Evolutionary conservation across 345 rosid genomes (phyloP).

Genomic region (Carallia brachiata): DNA sequence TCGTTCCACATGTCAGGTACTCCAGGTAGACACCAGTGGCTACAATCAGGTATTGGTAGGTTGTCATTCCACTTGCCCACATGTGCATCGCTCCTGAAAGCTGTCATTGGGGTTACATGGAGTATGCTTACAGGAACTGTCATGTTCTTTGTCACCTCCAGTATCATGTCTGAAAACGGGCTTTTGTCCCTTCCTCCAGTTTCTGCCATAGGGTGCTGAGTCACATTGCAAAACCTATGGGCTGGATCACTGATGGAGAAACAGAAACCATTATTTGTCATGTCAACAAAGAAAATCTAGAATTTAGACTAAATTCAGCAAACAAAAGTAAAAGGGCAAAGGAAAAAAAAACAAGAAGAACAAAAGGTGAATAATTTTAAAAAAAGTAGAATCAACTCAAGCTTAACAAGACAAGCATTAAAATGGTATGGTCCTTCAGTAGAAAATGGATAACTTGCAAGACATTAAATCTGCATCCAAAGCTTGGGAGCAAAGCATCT

Average conservation of each 20-base stretch:
- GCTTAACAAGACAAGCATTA: background rate
- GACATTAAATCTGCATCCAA: background rate
- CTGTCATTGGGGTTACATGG: conserved; percentile 74
- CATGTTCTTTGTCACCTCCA: conserved; percentile 55
- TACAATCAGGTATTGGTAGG: conserved; percentile 68
- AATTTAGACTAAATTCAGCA: background rate
- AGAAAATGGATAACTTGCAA: background rate
- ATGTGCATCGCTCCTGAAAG: conserved; percentile 77
- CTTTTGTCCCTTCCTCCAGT: conserved; percentile 52
- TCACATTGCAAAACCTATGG: conserved; percentile 64
- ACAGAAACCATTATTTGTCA: conserved; percentile 5
- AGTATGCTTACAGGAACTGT: conserved; percentile 58
- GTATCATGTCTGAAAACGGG: conserved; percentile 48
- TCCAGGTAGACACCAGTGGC: conserved; percentile 97
- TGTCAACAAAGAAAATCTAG: background rate
- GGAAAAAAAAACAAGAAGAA: too few species aligned
- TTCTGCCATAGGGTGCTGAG: conserved; percentile 51
- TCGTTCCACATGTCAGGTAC: conserved; percentile 91
- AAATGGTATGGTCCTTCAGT: background rate
- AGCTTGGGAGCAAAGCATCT: background rate
- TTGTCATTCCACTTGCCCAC: conserved; percentile 82
- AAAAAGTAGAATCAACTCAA: background rate
- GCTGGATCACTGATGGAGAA: conserved; percentile 45
- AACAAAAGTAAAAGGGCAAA: background rate
- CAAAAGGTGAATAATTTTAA: background rate